These are phyloP conservation scores for Scheffersomyces lignosus DNA, from an alignment of 805 yeast genomes.

Conservation along the genomic window DNA sequence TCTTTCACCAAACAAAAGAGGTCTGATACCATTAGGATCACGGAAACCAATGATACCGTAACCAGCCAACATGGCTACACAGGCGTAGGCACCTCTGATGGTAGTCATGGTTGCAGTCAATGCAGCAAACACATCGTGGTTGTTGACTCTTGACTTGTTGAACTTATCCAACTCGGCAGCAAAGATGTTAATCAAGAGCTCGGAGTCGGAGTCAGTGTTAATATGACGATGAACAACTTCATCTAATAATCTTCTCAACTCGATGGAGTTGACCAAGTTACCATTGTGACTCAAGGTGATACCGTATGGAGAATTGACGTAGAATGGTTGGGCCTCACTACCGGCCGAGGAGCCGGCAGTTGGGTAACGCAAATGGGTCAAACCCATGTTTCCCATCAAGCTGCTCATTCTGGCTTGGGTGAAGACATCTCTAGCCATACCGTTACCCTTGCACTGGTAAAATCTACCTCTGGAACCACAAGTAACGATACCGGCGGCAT, in stretches of 20 bases:
- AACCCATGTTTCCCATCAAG: constrained; percentile 90
- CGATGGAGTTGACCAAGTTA: constrained; percentile 83
- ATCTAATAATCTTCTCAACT: constrained; percentile 77
- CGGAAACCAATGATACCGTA: constrained; percentile 94
- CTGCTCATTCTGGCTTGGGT: constrained; percentile 76
- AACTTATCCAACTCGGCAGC: constrained; percentile 89
- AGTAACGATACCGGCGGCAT: constrained; percentile 98
- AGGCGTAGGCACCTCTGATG: constrained; percentile 96
- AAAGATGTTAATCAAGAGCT: constrained; percentile 82
- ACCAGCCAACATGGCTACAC: constrained; percentile 93
- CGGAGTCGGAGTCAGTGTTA: constrained; percentile 96
- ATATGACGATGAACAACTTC: constrained; percentile 95
- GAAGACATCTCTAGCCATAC: constrained; percentile 98
- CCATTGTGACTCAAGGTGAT: constrained; percentile 91
- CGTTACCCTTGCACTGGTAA: constrained; percentile 97
- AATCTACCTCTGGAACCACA: constrained; percentile 92
- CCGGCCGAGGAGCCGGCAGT: constrained; percentile 96
- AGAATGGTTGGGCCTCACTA: constrained; percentile 97
- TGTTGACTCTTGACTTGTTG: constrained; percentile 91
- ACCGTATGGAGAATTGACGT: constrained; percentile 96
- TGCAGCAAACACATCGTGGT: constrained; percentile 84
- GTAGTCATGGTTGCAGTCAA: constrained; percentile 75
- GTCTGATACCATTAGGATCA: constrained; percentile 96
- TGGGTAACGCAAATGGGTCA: constrained; percentile 93
- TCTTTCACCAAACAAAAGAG: constrained; percentile 85